Evolutionary conservation across 805 yeast species (phyloP).

Genomic region (Candida adriatica): DNA sequence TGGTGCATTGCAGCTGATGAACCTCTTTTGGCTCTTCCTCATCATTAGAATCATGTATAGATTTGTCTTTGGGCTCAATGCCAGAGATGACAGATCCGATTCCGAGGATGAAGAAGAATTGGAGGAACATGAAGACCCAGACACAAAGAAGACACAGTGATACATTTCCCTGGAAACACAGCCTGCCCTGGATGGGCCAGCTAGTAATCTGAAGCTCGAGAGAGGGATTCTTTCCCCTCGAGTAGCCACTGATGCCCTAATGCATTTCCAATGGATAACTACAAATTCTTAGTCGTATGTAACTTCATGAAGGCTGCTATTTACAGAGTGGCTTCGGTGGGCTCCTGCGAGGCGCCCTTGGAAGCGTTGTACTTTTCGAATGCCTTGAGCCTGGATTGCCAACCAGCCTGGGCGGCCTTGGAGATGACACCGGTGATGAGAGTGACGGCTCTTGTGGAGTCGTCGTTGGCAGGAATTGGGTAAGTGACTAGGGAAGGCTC

Average conservation of each 20-base stretch:
- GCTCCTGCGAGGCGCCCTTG: not conserved
- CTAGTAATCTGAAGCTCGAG: too few species aligned
- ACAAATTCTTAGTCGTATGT: too few species aligned
- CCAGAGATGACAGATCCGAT: constrained; percentile 37
- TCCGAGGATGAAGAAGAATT: constrained; percentile 8
- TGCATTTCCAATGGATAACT: too few species aligned
- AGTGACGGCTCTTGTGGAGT: constrained; percentile 73
- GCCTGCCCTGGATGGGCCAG: too few species aligned
- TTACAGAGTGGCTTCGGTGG: too few species aligned
- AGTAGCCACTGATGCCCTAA: too few species aligned
- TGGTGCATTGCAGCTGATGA: constrained; percentile 76
- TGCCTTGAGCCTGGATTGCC: constrained; percentile 26
- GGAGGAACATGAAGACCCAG: constrained; percentile 3
- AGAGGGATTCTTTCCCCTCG: too few species aligned
- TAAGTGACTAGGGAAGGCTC: constrained; percentile 88
- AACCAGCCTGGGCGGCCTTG: constrained; percentile 79
- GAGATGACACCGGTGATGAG: constrained; percentile 78
- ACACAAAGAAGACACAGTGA: constrained; percentile 7
- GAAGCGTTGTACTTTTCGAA: constrained; percentile 4
- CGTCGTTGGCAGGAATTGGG: constrained; percentile 96
- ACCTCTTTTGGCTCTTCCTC: constrained; percentile 80
- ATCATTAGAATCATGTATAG: constrained; percentile 75
- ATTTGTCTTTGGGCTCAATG: constrained; percentile 66
- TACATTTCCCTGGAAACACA: too few species aligned
- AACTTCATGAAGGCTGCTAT: too few species aligned